A percentile compares a stretch with the other conserved stretches of the same genome.
Conservation (phyloP, 345 rosid species). For the Eucalyptus rudis region DNA sequence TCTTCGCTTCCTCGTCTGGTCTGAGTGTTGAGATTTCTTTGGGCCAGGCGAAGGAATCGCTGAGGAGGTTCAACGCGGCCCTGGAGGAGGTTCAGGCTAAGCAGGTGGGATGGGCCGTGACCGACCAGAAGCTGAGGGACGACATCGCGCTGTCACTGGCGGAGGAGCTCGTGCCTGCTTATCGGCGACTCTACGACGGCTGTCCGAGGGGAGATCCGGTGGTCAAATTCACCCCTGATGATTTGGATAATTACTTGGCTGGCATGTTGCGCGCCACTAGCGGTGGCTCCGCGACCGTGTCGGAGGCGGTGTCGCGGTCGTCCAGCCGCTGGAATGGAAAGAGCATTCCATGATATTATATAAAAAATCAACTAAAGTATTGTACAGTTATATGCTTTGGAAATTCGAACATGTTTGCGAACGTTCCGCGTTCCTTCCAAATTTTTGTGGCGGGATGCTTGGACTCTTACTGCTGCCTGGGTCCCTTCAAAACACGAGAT, state of each 20-base stretch:
- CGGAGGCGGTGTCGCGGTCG: background rate
- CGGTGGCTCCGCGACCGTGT: background rate
- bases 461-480: background rate
- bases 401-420: background rate
- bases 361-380: background rate
- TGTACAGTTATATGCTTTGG: background rate
- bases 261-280: background rate
- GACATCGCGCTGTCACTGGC: background rate
- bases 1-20: background rate
- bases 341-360: background rate
- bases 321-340: background rate
- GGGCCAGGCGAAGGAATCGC: background rate
- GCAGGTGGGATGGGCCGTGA: background rate
- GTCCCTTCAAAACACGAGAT: background rate
- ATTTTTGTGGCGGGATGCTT: background rate
- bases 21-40: background rate
- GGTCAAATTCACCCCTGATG: background rate
- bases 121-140: background rate
- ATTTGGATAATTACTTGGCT: background rate
- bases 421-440: background rate
- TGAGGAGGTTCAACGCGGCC: background rate
- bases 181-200: background rate
- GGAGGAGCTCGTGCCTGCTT: background rate
- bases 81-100: background rate
- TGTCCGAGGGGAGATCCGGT: background rate